Conservation (phyloP, 2,329 filamentous ascomycete genomes). For the Colletotrichum ledebouriae region DNA sequence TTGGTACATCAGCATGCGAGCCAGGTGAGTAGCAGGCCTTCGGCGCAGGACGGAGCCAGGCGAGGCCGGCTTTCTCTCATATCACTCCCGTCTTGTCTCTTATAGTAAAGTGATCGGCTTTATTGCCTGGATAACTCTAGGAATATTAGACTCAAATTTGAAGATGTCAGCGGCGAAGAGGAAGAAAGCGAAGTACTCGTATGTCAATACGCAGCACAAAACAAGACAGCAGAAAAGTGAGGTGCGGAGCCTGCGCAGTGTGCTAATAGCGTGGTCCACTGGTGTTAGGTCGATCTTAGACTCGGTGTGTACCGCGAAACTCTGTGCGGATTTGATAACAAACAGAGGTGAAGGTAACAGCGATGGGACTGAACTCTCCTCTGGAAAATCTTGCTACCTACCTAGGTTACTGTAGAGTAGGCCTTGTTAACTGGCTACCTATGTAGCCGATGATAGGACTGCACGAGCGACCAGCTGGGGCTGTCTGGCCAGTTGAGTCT, state of each 20-base stretch:
- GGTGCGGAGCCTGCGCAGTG: constrained; percentile 12
- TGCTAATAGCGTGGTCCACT: constrained; percentile 30
- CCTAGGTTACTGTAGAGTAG: no score
- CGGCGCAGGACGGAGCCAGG: no score
- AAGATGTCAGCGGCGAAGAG: not conserved
- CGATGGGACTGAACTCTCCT: constrained; percentile 4
- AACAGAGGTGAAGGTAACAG: constrained; percentile 16
- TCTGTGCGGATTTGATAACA: constrained; percentile 17
- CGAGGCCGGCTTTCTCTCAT: not conserved
- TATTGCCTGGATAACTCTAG: not conserved
- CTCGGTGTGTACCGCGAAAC: constrained; percentile 13
- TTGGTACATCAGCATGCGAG: no score
- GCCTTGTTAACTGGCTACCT: constrained; percentile 22
- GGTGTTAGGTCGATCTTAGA: constrained; percentile 6
- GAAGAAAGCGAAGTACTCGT: not conserved
- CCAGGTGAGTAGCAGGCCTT: no score
- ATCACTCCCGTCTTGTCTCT: not conserved
- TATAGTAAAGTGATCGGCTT: not conserved
- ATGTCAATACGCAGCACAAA: not conserved
- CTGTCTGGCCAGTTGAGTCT: constrained; percentile 23
- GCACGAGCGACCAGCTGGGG: constrained; percentile 27
- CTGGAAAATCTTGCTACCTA: no score
- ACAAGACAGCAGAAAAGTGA: constrained; percentile 8
- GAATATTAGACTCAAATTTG: no score
- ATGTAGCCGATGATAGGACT: constrained; percentile 22